A percentile compares a stretch with the other conserved stretches of the same genome.
These are phyloP conservation scores for Nicotiana noctiflora DNA, from an alignment of 257 asterid genomes.

Conservation along the genomic window DNA sequence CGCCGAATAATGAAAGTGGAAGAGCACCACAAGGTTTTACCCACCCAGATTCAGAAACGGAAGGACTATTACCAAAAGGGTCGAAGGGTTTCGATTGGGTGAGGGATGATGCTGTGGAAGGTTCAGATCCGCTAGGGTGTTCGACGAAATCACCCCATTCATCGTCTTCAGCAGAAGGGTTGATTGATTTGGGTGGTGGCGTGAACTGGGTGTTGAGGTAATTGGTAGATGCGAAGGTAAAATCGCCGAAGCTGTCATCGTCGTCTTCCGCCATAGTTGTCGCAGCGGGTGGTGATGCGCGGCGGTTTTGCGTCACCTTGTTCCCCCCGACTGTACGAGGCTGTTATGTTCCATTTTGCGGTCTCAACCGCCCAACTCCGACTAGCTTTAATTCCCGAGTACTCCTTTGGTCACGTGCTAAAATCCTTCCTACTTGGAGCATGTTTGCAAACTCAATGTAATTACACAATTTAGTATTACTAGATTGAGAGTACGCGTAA, in stretches of 20 bases:
- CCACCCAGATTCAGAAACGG: constrained; percentile 28
- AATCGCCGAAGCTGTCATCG: constrained; percentile 63
- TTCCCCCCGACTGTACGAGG: not conserved
- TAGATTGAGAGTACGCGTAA: no score
- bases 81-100: constrained; percentile 29
- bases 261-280: constrained; percentile 59
- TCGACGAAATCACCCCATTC: constrained; percentile 85
- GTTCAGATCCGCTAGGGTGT: constrained; percentile 32
- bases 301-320: not conserved
- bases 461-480: no score
- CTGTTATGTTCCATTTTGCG: not conserved
- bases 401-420: not conserved
- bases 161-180: constrained; percentile 30
- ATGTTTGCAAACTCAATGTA: no score
- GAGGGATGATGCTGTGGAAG: constrained; percentile 24
- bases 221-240: constrained; percentile 52
- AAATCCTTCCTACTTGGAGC: no score
- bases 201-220: constrained; percentile 18
- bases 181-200: constrained; percentile 16
- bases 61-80: constrained; percentile 10
- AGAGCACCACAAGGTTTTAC: constrained; percentile 65
- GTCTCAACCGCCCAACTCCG: not conserved
- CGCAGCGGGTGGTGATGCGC: not conserved
- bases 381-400: not conserved
- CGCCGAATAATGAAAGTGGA: constrained; percentile 71